Percentiles rank a stretch among this genome's conserved stretches.
Evolutionary conservation across 352 stramenopile species (phyloP).

Genomic region (Globisporangium spiculum): DNA sequence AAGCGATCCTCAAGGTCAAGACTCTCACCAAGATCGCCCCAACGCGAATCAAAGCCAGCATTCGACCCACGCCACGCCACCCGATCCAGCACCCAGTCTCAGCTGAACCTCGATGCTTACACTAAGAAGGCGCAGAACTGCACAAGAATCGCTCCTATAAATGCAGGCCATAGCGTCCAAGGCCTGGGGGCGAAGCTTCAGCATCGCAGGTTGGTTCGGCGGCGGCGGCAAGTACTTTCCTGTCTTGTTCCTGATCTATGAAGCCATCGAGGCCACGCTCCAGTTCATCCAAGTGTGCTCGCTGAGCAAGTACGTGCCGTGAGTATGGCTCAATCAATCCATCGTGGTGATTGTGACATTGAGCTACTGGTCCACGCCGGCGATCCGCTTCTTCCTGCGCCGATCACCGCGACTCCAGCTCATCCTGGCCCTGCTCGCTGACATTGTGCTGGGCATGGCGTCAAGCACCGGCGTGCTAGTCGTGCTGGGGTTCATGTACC

Average conservation of each 20-base stretch:
- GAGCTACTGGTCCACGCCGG: not conserved
- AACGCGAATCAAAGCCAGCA: no score
- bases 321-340: not conserved
- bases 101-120: no score
- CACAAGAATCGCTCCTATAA: no score
- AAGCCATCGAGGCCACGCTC: not conserved
- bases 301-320: not conserved
- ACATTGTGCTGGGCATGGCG: not conserved
- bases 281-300: not conserved
- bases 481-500: not conserved
- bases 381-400: not conserved
- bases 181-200: no score
- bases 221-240: conserved; percentile 5
- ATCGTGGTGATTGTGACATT: not conserved
- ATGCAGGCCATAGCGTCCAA: no score
- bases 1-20: no score
- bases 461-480: not conserved
- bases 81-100: no score
- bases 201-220: not conserved
- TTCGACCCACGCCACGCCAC: no score
- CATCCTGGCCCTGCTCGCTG: not conserved
- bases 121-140: no score
- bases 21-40: no score
- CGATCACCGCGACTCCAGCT: not conserved
- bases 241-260: not conserved